phyloP scores from a whole-genome alignment of 805 yeast genomes.

The Yarrowia alimentaria region DNA sequence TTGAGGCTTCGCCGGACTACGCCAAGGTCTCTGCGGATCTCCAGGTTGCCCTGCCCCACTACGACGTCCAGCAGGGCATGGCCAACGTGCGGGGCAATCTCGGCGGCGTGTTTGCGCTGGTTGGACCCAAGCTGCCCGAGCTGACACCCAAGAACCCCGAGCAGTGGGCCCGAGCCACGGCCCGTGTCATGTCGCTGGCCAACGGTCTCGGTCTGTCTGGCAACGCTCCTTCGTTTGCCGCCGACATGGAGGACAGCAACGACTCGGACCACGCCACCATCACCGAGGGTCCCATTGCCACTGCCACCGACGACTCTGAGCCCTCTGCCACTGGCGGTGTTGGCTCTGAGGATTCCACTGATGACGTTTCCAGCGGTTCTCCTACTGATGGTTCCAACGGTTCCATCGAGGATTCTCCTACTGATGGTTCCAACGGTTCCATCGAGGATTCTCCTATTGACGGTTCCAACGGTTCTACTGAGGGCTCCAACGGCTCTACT shows the following conservation, averaged over 20 bases:
- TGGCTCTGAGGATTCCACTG: neutral
- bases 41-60: conserved; percentile 11
- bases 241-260: no score
- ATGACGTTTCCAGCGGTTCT: no score
- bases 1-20: conserved; percentile 25
- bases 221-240: conserved; percentile 8
- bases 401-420: no score
- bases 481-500: neutral
- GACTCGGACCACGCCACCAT: no score
- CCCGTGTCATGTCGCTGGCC: conserved; percentile 5
- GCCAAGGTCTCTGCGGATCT: conserved; percentile 11
- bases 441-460: neutral
- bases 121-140: conserved; percentile 11
- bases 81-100: conserved; percentile 7
- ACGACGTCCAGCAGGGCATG: conserved; percentile 15
- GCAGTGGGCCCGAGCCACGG: conserved; percentile 23
- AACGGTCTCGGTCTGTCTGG: conserved; percentile 10
- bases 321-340: neutral
- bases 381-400: neutral
- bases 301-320: neutral
- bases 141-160: conserved; percentile 2
- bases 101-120: neutral
- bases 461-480: neutral
- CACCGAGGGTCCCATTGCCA: neutral
- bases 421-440: neutral